phyloP scores from a whole-genome alignment of 2,329 filamentous ascomycete genomes.

The Calonectria leucothoes region DNA sequence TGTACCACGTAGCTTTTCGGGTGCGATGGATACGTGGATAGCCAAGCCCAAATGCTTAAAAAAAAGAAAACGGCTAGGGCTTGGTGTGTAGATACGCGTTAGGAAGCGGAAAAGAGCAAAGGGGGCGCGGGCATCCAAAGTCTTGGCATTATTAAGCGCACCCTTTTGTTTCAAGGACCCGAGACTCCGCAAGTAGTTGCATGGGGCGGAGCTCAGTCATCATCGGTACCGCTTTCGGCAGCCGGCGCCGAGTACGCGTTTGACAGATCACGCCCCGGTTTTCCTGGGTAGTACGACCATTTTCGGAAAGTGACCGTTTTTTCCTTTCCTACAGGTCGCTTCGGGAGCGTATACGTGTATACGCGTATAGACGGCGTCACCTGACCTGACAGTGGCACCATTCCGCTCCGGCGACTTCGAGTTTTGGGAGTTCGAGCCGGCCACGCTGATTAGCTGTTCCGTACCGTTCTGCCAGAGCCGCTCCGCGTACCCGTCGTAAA shows the following conservation, averaged over 20 bases:
- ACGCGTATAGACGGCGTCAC: background rate
- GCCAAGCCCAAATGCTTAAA: background rate
- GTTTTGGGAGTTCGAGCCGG: background rate
- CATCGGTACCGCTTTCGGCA: background rate
- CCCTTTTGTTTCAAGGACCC: background rate
- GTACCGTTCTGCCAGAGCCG: background rate
- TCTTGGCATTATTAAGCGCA: background rate
- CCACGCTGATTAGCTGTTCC: slow-evolving; percentile 1
- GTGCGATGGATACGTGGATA: background rate
- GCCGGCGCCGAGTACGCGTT: background rate
- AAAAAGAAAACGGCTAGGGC: background rate
- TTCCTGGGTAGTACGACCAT: background rate
- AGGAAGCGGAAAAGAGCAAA: background rate
- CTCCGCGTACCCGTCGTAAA: background rate
- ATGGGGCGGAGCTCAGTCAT: background rate
- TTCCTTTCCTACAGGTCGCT: background rate
- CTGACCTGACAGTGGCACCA: background rate
- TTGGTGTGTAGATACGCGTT: background rate
- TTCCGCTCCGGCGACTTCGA: background rate
- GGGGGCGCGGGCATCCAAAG: background rate
- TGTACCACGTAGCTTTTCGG: background rate
- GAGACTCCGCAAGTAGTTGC: background rate
- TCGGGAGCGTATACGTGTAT: background rate
- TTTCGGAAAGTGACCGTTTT: background rate
- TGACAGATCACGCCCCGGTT: background rate